Conservation (phyloP, 1,284 basidiomycete species). For the Anthracocystis walkeri region DNA sequence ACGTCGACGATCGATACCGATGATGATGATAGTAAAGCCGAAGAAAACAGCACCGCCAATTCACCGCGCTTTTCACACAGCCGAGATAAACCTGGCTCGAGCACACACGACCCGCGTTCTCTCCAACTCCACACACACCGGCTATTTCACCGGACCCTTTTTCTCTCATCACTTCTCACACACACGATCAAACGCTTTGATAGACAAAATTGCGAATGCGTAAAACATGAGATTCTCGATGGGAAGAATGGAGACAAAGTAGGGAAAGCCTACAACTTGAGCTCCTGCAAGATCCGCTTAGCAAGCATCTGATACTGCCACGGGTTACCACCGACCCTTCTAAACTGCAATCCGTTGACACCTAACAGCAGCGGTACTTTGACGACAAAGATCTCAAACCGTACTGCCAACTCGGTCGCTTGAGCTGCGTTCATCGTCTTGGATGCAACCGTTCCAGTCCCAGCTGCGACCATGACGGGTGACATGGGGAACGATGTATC, state of each 20-base stretch:
- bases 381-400: constrained; percentile 68
- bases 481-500: constrained; percentile 11
- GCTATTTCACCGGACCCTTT: constrained; percentile 7
- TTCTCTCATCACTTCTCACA: not conserved
- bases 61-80: constrained; percentile 1
- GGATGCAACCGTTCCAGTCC: constrained; percentile 3
- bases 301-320: constrained; percentile 96
- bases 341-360: constrained; percentile 94
- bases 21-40: not conserved
- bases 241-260: not conserved
- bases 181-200: not conserved
- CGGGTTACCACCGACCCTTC: constrained; percentile 88
- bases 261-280: constrained; percentile 76
- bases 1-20: not conserved
- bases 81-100: constrained; percentile 3
- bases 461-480: constrained; percentile 2
- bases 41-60: constrained; percentile 11
- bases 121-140: too few relatives aligned
- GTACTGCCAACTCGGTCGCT: constrained; percentile 59
- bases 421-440: constrained; percentile 48
- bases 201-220: not conserved
- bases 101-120: not conserved
- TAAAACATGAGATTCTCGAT: not conserved
- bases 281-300: constrained; percentile 88
- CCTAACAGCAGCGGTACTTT: constrained; percentile 81